Percentiles rank a stretch among this genome's conserved stretches.
phyloP scores from a whole-genome alignment of 176 grass and related monocot genomes.

The Leersia perrieri region DNA sequence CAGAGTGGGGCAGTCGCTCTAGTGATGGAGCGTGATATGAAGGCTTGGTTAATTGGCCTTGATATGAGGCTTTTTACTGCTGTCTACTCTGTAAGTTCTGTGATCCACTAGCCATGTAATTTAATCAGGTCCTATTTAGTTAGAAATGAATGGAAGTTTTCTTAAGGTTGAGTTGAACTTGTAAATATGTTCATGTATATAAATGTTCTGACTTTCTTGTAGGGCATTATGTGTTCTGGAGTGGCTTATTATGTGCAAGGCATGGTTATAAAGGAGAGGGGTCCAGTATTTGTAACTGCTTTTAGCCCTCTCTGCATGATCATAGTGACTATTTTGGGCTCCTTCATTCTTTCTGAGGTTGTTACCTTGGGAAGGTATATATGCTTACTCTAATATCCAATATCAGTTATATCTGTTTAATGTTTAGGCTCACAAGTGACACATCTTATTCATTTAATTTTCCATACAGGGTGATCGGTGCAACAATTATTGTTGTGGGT shows the following conservation, averaged over 20 bases:
- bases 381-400: not conserved
- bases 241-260: constrained; percentile 68
- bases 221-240: constrained; percentile 70
- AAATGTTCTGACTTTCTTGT: not conserved
- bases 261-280: constrained; percentile 62
- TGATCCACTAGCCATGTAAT: not conserved
- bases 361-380: constrained; percentile 63
- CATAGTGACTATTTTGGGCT: constrained; percentile 54
- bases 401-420: not conserved
- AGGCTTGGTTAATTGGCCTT: constrained; percentile 74
- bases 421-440: not conserved
- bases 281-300: constrained; percentile 68
- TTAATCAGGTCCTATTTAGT: not conserved
- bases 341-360: constrained; percentile 61
- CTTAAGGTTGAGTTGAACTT: not conserved
- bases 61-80: constrained; percentile 81
- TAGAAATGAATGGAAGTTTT: not conserved
- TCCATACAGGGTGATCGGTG: constrained; percentile 53
- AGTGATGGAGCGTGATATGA: constrained; percentile 55
- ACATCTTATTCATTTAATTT: not conserved
- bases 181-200: not conserved
- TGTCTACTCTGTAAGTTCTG: constrained; percentile 64
- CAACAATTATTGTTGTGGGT: constrained; percentile 58
- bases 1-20: constrained; percentile 55
- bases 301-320: constrained; percentile 81